A percentile compares a stretch with the other conserved stretches of the same genome.
phyloP scores from a whole-genome alignment of 1,284 basidiomycete genomes.

The Peniophora sp. region DNA sequence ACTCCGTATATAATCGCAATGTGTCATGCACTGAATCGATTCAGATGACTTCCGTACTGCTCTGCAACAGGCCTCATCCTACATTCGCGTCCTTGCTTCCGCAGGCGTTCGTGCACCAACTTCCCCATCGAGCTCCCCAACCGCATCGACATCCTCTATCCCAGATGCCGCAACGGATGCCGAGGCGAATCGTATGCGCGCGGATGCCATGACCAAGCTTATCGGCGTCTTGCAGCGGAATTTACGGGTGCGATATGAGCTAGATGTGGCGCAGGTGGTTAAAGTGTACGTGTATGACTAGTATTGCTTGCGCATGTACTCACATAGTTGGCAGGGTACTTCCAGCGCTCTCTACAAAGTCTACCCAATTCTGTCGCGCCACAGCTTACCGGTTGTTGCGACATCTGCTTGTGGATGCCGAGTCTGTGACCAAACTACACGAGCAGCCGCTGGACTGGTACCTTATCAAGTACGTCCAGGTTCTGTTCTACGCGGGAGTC shows the following conservation, averaged over 20 bases:
- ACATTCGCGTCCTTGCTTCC: conserved; percentile 45
- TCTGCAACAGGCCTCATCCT: conserved; percentile 50
- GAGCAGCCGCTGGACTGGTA: conserved; percentile 79
- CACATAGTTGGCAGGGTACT: conserved; percentile 45
- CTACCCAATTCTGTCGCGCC: conserved; percentile 72
- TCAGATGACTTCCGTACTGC: conserved; percentile 65
- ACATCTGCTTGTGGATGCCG: conserved; percentile 67
- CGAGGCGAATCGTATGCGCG: conserved; percentile 48
- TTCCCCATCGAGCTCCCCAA: conserved; percentile 36
- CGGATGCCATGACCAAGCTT: conserved; percentile 61
- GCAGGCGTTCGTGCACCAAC: conserved; percentile 30
- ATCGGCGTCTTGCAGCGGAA: conserved; percentile 68
- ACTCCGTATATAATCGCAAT: neutral
- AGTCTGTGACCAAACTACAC: conserved; percentile 52
- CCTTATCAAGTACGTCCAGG: conserved; percentile 67
- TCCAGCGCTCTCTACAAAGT: conserved; percentile 70
- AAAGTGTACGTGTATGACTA: conserved; percentile 46
- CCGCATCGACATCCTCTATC: conserved; percentile 26
- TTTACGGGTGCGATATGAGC: conserved; percentile 70
- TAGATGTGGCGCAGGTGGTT: conserved; percentile 65
- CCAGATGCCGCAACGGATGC: conserved; percentile 25
- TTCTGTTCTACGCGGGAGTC: too few species aligned
- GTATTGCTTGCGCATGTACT: conserved; percentile 3
- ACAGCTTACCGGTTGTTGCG: conserved; percentile 84
- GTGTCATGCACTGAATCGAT: neutral